phyloP scores from a whole-genome alignment of 1,284 basidiomycete species.

The Exobasidium rhododendri region DNA sequence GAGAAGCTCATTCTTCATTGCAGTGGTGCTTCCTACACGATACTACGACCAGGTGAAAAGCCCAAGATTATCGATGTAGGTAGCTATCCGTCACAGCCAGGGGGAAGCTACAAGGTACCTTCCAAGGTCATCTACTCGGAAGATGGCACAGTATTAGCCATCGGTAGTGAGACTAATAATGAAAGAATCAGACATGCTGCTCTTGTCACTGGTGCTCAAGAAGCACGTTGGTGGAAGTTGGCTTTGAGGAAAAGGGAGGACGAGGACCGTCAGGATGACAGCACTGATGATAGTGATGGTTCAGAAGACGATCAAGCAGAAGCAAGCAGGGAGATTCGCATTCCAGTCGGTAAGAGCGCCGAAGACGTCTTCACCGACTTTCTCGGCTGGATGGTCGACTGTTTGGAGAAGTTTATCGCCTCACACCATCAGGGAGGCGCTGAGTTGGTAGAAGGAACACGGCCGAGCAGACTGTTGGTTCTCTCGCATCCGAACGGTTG shows the following conservation, averaged over 20 bases:
- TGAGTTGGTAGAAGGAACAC: not conserved
- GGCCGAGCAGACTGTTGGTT: not conserved
- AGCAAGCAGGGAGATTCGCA: not conserved
- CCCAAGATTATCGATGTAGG: constrained; percentile 17
- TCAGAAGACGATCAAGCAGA: not conserved
- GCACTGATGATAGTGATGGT: not conserved
- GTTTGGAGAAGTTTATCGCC: constrained; percentile 9
- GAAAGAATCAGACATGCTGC: constrained; percentile 5
- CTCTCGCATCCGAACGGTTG: constrained; percentile 4
- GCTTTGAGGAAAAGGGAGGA: not conserved
- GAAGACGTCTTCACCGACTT: constrained; percentile 8
- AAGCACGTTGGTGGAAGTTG: constrained; percentile 11
- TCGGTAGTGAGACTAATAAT: constrained; percentile 5
- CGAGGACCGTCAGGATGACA: not conserved
- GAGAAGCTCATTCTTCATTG: too few relatives aligned
- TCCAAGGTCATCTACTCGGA: constrained; percentile 13
- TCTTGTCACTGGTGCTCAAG: not conserved
- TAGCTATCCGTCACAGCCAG: constrained; percentile 12
- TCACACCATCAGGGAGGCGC: constrained; percentile 2
- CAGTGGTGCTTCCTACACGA: constrained; percentile 15
- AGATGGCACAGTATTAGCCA: constrained; percentile 8
- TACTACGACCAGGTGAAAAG: constrained; percentile 17
- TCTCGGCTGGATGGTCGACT: constrained; percentile 10
- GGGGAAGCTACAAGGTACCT: constrained; percentile 14
- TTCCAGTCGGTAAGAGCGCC: constrained; percentile 8